These are phyloP conservation scores for Nigrospora osmanthi DNA, from an alignment of 2,329 filamentous ascomycete species.

Conservation along the genomic window DNA sequence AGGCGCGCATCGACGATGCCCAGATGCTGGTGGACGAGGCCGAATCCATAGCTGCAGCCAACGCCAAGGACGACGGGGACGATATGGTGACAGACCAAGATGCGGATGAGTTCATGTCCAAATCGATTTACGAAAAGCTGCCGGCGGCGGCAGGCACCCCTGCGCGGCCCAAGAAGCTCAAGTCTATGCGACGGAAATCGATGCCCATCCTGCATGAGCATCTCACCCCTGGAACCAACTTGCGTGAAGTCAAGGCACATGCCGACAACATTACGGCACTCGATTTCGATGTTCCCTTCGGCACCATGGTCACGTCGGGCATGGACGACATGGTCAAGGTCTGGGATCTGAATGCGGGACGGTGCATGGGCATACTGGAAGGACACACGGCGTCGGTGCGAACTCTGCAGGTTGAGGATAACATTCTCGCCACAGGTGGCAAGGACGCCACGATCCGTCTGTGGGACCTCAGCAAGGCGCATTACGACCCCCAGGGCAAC, in stretches of 20 bases:
- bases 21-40: constrained; percentile 52
- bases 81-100: constrained; percentile 44
- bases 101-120: constrained; percentile 78
- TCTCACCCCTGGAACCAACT: constrained; percentile 80
- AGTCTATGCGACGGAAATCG: constrained; percentile 64
- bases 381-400: constrained; percentile 93
- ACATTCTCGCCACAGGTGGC: constrained; percentile 88
- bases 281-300: constrained; percentile 96
- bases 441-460: constrained; percentile 90
- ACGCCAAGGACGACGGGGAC: constrained; percentile 40
- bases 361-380: constrained; percentile 85
- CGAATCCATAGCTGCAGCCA: constrained; percentile 44
- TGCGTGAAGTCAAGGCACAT: constrained; percentile 84
- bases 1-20: constrained; percentile 53
- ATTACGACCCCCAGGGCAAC: constrained; percentile 66
- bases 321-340: constrained; percentile 91
- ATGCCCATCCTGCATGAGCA: constrained; percentile 96
- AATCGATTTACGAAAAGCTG: constrained; percentile 93
- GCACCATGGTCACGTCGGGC: constrained; percentile 85
- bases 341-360: constrained; percentile 91
- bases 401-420: constrained; percentile 88
- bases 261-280: constrained; percentile 80
- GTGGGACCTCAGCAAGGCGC: constrained; percentile 88
- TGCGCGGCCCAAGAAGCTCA: constrained; percentile 40
- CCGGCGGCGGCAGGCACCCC: constrained; percentile 47